A percentile compares a stretch with the other conserved stretches of the same genome.
Conservation (phyloP, 768 basidiomycete genomes). For the Tricholoma sp. region DNA sequence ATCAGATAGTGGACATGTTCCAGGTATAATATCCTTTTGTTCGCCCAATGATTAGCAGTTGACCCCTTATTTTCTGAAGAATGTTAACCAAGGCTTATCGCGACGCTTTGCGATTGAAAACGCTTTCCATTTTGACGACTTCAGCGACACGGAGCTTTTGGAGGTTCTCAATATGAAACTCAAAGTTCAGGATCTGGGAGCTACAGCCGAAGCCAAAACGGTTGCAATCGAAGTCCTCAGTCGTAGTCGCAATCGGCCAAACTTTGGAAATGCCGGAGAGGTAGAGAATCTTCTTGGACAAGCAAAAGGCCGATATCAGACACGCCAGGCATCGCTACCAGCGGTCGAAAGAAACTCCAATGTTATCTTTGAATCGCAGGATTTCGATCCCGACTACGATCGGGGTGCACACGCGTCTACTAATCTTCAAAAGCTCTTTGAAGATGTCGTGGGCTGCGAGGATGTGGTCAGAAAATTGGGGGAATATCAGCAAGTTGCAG, state of each 20-base stretch:
- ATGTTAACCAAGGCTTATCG: constrained; percentile 63
- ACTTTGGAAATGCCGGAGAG: constrained; percentile 63
- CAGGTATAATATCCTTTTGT: constrained; percentile 32
- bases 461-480: constrained; percentile 44
- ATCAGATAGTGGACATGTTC: constrained; percentile 71
- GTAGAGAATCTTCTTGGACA: constrained; percentile 54
- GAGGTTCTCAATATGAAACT: constrained; percentile 53
- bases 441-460: constrained; percentile 58
- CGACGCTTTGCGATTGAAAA: constrained; percentile 67
- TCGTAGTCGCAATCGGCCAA: constrained; percentile 42
- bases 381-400: constrained; percentile 62
- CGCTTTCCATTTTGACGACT: constrained; percentile 67
- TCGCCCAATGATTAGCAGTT: neutral
- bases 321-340: constrained; percentile 23
- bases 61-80: constrained; percentile 29
- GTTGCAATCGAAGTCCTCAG: constrained; percentile 48
- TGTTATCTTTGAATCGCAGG: constrained; percentile 52
- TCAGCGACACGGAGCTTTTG: constrained; percentile 45
- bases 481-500: constrained; percentile 49
- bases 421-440: constrained; percentile 54
- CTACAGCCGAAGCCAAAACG: constrained; percentile 50
- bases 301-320: constrained; percentile 45
- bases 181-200: constrained; percentile 48
- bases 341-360: constrained; percentile 20
- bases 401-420: constrained; percentile 40